Percentiles rank a stretch among this genome's conserved stretches.
Conservation (phyloP, 2,329 filamentous ascomycete genomes). For the Phialemonium atrogriseum region DNA sequence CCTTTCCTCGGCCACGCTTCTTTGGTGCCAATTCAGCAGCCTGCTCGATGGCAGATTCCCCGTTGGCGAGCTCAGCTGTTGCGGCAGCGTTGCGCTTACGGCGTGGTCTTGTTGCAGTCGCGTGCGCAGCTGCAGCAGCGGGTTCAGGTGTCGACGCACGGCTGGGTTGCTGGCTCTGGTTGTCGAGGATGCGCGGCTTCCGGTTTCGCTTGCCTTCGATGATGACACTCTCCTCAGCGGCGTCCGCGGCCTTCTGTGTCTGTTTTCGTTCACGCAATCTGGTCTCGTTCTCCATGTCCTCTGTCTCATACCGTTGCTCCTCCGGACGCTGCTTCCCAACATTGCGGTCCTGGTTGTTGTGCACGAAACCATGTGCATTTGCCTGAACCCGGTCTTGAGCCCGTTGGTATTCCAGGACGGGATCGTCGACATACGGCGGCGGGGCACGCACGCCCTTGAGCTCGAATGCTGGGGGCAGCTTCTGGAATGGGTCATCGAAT, state of each 20-base stretch:
- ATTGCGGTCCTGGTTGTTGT: conserved; percentile 48
- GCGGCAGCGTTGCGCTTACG: conserved; percentile 8
- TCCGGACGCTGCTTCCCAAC: conserved; percentile 52
- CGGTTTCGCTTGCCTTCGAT: conserved; percentile 45
- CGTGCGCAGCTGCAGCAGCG: conserved; percentile 21
- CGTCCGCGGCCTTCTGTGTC: conserved; percentile 51
- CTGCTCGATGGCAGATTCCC: background rate
- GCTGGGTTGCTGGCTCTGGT: conserved; percentile 40
- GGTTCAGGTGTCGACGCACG: conserved; percentile 41
- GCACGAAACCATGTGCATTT: conserved; percentile 51
- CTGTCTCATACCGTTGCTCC: conserved; percentile 45
- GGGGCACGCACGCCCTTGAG: conserved; percentile 45
- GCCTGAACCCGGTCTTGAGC: conserved; percentile 51
- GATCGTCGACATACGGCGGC: conserved; percentile 30
- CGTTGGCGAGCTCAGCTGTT: conserved; percentile 3
- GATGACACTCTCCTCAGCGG: conserved; percentile 31
- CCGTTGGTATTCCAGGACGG: conserved; percentile 34
- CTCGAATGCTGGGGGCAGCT: conserved; percentile 33
- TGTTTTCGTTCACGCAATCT: conserved; percentile 49
- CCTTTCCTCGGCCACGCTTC: conserved; percentile 1
- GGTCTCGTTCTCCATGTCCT: too few relatives aligned
- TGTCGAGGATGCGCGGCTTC: conserved; percentile 44
- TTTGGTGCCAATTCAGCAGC: background rate
- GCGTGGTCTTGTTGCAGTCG: conserved; percentile 18
- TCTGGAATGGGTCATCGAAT: conserved; percentile 34